These are phyloP conservation scores for Hebeloma cylindrosporum DNA, from an alignment of 768 basidiomycete species.

Conservation along the genomic window DNA sequence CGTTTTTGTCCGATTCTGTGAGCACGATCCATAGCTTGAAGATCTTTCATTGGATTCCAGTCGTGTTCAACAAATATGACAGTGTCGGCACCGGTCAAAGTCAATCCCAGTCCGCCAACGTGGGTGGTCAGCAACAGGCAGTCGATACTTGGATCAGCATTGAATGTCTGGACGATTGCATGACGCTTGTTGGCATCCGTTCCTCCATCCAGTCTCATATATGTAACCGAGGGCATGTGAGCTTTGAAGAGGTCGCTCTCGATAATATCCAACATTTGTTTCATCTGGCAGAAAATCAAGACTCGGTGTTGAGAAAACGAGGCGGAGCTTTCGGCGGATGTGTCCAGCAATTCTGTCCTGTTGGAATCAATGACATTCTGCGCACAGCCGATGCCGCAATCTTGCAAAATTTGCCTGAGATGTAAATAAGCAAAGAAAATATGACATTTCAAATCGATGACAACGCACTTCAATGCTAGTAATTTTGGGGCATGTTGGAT, in stretches of 20 bases:
- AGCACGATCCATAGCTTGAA: constrained; percentile 99
- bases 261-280: constrained; percentile 98
- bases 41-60: constrained; percentile 99
- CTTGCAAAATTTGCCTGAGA: constrained; percentile 83
- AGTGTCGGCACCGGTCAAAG: constrained; percentile 96
- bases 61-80: constrained; percentile 99
- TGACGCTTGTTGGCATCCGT: constrained; percentile 95
- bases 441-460: constrained; percentile 3
- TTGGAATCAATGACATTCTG: constrained; percentile 48
- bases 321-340: constrained; percentile 50
- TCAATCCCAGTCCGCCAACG: constrained; percentile 94
- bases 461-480: constrained; percentile 78
- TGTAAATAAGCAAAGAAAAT: not conserved
- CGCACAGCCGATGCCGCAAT: constrained; percentile 87
- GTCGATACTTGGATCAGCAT: constrained; percentile 95
- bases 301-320: constrained; percentile 95
- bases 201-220: constrained; percentile 95
- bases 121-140: constrained; percentile 94
- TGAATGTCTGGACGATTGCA: constrained; percentile 97
- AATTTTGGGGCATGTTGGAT: constrained; percentile 94
- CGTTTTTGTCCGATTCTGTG: constrained; percentile 98
- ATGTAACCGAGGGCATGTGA: constrained; percentile 94
- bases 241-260: constrained; percentile 89
- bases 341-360: constrained; percentile 69
- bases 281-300: constrained; percentile 98